Percentiles rank a stretch among this genome's conserved stretches.
Evolutionary conservation across 2,329 filamentous ascomycete species (phyloP).

Genomic region (Coniochaeta prunicola): DNA sequence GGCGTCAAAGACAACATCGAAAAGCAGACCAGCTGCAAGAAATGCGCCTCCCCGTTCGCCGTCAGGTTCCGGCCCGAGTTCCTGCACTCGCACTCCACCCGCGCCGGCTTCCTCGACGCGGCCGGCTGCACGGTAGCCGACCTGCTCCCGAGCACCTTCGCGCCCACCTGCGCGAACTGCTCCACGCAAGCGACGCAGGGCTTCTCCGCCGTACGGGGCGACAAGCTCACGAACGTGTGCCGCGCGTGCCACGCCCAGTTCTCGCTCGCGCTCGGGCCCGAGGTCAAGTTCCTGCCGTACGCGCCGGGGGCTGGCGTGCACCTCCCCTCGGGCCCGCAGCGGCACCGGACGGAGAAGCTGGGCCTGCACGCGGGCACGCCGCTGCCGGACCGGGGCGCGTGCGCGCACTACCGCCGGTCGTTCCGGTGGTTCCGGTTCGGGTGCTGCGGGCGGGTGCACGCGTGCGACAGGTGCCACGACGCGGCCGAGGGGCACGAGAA

Average conservation of each 20-base stretch:
- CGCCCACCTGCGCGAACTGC: slow-evolving; percentile 71
- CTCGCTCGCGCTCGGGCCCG: slow-evolving; percentile 64
- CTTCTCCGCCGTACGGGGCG: slow-evolving; percentile 65
- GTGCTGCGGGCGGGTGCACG: slow-evolving; percentile 50
- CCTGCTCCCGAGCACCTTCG: slow-evolving; percentile 71
- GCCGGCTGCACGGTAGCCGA: slow-evolving; percentile 68
- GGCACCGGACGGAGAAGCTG: slow-evolving; percentile 43
- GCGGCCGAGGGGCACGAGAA: slow-evolving; percentile 61
- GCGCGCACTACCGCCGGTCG: slow-evolving; percentile 50
- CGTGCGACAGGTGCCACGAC: slow-evolving; percentile 73
- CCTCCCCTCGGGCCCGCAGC: slow-evolving; percentile 26
- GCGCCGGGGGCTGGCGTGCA: slow-evolving; percentile 42
- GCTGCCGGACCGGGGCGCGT: slow-evolving; percentile 45
- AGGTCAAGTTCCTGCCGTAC: slow-evolving; percentile 70
- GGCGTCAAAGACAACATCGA: slow-evolving; percentile 47
- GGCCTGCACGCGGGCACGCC: slow-evolving; percentile 50
- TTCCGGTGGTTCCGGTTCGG: slow-evolving; percentile 61
- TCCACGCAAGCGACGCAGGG: slow-evolving; percentile 58
- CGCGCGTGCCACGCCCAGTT: slow-evolving; percentile 74
- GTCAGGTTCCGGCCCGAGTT: slow-evolving; percentile 58
- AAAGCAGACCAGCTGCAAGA: slow-evolving; percentile 48
- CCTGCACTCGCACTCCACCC: slow-evolving; percentile 64
- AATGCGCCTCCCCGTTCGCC: slow-evolving; percentile 46
- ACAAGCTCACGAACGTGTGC: slow-evolving; percentile 67
- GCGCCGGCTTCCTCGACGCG: slow-evolving; percentile 72